These are phyloP conservation scores for Debaryomycetaceae sp. DNA, from an alignment of 1,139 yeast species.

Conservation along the genomic window DNA sequence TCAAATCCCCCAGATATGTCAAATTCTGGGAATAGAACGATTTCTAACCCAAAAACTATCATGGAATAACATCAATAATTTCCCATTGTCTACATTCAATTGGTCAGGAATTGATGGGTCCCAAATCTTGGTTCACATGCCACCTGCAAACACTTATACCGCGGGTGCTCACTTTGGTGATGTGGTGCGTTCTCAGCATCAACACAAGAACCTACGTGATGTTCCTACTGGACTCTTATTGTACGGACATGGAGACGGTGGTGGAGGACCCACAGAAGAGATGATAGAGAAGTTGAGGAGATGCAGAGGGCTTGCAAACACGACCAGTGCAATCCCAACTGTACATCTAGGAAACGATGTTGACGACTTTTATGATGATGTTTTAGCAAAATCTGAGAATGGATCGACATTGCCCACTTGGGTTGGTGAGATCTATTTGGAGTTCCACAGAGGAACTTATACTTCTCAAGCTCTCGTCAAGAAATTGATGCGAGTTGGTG, in stretches of 20 bases:
- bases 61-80: constrained; percentile 90
- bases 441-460: constrained; percentile 95
- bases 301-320: constrained; percentile 81
- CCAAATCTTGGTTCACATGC: constrained; percentile 94
- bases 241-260: constrained; percentile 96
- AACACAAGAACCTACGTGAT: constrained; percentile 78
- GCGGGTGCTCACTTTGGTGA: constrained; percentile 93
- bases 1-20: constrained; percentile 90
- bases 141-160: constrained; percentile 94
- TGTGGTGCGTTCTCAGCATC: constrained; percentile 71
- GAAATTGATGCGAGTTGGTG: constrained; percentile 74
- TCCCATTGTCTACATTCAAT: constrained; percentile 87
- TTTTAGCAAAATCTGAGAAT: constrained; percentile 57
- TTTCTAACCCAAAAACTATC: constrained; percentile 91
- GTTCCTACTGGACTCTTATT: constrained; percentile 78
- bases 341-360: constrained; percentile 75
- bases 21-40: constrained; percentile 74
- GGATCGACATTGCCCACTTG: constrained; percentile 77
- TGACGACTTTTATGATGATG: constrained; percentile 70
- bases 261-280: constrained; percentile 94
- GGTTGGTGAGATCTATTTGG: constrained; percentile 92
- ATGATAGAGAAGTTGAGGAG: constrained; percentile 91
- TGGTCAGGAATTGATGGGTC: constrained; percentile 96
- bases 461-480: constrained; percentile 90
- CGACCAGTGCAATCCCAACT: constrained; percentile 76